Evolutionary conservation across 495 filamentous ascomycete genomes (phyloP), one percentile per base, ranked within the genome.

Genomic region (Sordaria brevicollis): DNA sequence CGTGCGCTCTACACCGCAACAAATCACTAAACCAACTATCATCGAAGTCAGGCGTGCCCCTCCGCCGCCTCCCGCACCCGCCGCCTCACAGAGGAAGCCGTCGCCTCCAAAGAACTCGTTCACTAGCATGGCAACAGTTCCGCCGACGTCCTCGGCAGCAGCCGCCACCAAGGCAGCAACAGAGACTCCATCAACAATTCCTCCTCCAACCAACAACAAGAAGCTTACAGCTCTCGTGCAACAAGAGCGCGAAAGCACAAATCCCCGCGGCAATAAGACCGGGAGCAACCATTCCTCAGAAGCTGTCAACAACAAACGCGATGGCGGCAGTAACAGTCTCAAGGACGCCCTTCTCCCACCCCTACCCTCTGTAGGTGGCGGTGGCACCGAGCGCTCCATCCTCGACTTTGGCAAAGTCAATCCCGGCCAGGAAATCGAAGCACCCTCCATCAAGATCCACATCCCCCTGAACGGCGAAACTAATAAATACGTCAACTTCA

Each of bases 401-500:
- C 80, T 85, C 35, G 83, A 85, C 70, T 85, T 85, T 65, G 83
- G 83, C 73, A 81, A 80, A 70, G 82, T 77, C 0, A 81, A 78
- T 75, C 78, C 80, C 74, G 74, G 87, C 78, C 74, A 87, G 41
- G 86, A 76, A 80, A 69, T 75, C 7, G 73, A 82, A 13, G 89
- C 90, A 29, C 92, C 93, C 3, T 96, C 90, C 65, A 96, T 99
- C 70, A 84, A 96, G 69, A 81, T 99, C 2, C 88, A 93, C 67
- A 87, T 99, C 69, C 89, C 92, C 1, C 81, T 99, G 41, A 67
- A 68, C 38, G 91, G 92, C 34, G 89, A 91, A 72, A 88, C 85
- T 17, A 95, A 97, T 76, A 91, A 94, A 68, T 94, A 94, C 71
- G 87, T 99, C 78, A 98, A 98, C 78, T 97, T 98, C 75, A 93